Evolutionary conservation across 441 rosid genomes (phyloP).

Genomic region (Pelargonium citronellum): DNA sequence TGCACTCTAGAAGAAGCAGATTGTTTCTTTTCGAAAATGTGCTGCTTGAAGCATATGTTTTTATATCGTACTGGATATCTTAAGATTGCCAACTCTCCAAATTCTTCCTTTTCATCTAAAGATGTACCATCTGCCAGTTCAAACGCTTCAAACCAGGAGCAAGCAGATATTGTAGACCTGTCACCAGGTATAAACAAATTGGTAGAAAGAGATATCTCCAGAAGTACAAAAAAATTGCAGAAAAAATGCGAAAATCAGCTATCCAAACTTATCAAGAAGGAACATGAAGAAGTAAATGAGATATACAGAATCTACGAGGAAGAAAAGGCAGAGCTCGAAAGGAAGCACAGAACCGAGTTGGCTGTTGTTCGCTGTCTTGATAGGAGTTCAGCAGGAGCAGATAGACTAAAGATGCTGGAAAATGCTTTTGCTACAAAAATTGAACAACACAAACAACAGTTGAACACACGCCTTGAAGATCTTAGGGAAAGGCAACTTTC

Average conservation of each 20-base stretch:
- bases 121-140: slow-evolving; percentile 18
- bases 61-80: slow-evolving; percentile 29
- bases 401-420: slow-evolving; percentile 48
- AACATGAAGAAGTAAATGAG: slow-evolving; percentile 35
- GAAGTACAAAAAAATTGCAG: slow-evolving; percentile 44
- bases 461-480: slow-evolving; percentile 30
- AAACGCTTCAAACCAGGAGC: slow-evolving; percentile 21
- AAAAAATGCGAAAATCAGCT: slow-evolving; percentile 45
- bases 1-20: slow-evolving; percentile 70
- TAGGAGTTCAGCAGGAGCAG: slow-evolving; percentile 29
- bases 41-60: slow-evolving; percentile 57
- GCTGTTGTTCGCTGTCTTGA: slow-evolving; percentile 43
- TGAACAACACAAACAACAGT: slow-evolving; percentile 35
- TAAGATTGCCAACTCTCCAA: slow-evolving; percentile 27
- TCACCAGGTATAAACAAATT: slow-evolving; percentile 23
- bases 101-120: slow-evolving; percentile 28
- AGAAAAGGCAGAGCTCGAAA: slow-evolving; percentile 44
- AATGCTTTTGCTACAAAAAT: slow-evolving; percentile 35
- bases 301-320: slow-evolving; percentile 31
- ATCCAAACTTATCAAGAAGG: slow-evolving; percentile 36
- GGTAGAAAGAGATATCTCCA: slow-evolving; percentile 41
- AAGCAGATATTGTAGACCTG: slow-evolving; percentile 25
- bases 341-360: slow-evolving; percentile 33
- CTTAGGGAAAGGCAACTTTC: slow-evolving; percentile 39
- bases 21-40: slow-evolving; percentile 45